Percentiles rank a stretch among this genome's conserved stretches.
Evolutionary conservation across 1,139 yeast species (phyloP).

Genomic region (Candida sp.): DNA sequence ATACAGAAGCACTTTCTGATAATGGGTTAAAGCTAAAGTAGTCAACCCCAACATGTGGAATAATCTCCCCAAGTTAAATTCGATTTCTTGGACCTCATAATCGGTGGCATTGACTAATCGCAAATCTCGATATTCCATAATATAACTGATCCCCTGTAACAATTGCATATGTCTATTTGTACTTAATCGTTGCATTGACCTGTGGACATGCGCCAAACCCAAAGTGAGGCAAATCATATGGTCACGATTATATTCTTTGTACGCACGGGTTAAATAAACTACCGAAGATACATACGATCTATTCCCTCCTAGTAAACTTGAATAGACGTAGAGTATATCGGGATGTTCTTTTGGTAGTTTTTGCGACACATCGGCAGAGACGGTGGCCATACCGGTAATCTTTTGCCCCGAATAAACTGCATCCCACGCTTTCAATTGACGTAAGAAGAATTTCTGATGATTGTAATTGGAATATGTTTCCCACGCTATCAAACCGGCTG

Average conservation of each 20-base stretch:
- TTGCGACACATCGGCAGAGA: slow-evolving; percentile 41
- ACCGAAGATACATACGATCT: slow-evolving; percentile 79
- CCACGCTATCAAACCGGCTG: slow-evolving; percentile 60
- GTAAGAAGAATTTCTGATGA: slow-evolving; percentile 83
- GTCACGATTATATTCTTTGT: slow-evolving; percentile 62
- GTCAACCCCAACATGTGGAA: slow-evolving; percentile 81
- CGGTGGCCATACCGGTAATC: slow-evolving; percentile 77
- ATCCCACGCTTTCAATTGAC: slow-evolving; percentile 89
- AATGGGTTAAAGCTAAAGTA: slow-evolving; percentile 68
- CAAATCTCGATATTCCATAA: slow-evolving; percentile 65
- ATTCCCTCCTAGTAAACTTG: slow-evolving; percentile 77
- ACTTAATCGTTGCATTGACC: slow-evolving; percentile 90
- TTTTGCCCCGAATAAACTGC: slow-evolving; percentile 49
- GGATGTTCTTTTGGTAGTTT: slow-evolving; percentile 56
- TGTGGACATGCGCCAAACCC: slow-evolving; percentile 82
- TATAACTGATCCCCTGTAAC: slow-evolving; percentile 78
- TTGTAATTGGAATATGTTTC: slow-evolving; percentile 70
- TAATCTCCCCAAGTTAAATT: slow-evolving; percentile 79
- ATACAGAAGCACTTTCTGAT: slow-evolving; percentile 56
- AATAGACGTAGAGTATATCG: slow-evolving; percentile 71
- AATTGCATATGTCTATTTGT: slow-evolving; percentile 83
- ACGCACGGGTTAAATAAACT: slow-evolving; percentile 62
- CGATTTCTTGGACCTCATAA: slow-evolving; percentile 71
- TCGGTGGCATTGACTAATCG: slow-evolving; percentile 36
- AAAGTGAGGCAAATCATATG: slow-evolving; percentile 74